phyloP scores from a whole-genome alignment of 2,329 filamentous ascomycete species.

The Aspergillus fumigatiaffinis region DNA sequence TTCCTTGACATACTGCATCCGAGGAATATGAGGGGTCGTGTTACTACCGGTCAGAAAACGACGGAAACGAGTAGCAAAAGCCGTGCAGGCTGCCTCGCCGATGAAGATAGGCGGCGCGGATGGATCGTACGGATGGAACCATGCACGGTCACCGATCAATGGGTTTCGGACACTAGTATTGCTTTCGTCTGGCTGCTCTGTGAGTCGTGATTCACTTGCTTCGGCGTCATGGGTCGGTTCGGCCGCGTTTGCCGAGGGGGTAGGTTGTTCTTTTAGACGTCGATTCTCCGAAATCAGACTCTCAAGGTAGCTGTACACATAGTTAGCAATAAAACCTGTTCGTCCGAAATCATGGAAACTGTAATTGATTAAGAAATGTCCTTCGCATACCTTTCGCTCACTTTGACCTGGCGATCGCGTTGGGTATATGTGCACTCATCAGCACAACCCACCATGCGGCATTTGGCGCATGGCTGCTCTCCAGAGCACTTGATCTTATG shows the following conservation, averaged over 20 bases:
- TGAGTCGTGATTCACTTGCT: slow-evolving; percentile 14
- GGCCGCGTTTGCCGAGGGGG: slow-evolving; percentile 22
- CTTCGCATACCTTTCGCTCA: slow-evolving; percentile 30
- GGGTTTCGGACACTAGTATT: slow-evolving; percentile 30
- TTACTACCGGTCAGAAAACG: slow-evolving; percentile 32
- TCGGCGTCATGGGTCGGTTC: slow-evolving; percentile 16
- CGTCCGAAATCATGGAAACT: not conserved
- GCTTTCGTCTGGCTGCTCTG: slow-evolving; percentile 23
- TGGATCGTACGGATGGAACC: slow-evolving; percentile 34
- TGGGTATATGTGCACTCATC: slow-evolving; percentile 39
- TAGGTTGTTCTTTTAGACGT: slow-evolving; percentile 28
- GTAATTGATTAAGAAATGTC: not conserved
- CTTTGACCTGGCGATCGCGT: slow-evolving; percentile 42
- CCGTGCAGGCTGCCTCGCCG: slow-evolving; percentile 38
- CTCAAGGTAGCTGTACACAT: slow-evolving; percentile 29
- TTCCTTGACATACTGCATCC: slow-evolving; percentile 33
- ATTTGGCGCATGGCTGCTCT: slow-evolving; percentile 41
- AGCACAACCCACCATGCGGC: slow-evolving; percentile 33
- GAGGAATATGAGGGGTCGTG: slow-evolving; percentile 29
- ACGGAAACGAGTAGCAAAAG: slow-evolving; percentile 38
- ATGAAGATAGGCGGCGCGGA: slow-evolving; percentile 36
- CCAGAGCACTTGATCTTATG: slow-evolving; percentile 49
- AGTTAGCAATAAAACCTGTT: not conserved
- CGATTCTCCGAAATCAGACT: slow-evolving; percentile 31
- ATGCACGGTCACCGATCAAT: slow-evolving; percentile 33